phyloP scores from a whole-genome alignment of 202 grass and related monocot genomes.

The Digitaria exilis region DNA sequence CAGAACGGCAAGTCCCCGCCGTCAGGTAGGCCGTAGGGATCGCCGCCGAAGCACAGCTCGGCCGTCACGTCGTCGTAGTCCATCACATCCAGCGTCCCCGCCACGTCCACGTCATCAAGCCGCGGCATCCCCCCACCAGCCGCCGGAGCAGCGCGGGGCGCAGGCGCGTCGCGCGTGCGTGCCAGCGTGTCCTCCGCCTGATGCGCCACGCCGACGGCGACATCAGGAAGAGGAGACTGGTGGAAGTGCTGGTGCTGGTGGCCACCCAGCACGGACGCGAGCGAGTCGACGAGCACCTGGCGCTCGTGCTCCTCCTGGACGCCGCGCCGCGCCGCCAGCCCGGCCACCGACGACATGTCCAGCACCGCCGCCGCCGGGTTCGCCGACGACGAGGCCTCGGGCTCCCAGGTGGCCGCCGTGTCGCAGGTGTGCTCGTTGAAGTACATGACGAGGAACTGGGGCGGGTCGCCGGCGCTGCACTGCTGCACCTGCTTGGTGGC shows the following conservation, averaged over 20 bases:
- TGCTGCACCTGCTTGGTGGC: conserved; percentile 67
- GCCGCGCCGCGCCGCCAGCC: not conserved
- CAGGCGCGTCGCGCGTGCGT: not conserved
- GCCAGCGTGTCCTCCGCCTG: too few species aligned
- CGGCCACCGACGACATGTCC: not conserved
- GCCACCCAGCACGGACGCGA: conserved; percentile 45
- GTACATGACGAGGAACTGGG: conserved; percentile 52
- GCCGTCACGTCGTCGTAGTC: conserved; percentile 40
- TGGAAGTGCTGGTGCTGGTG: not conserved
- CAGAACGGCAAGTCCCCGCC: not conserved
- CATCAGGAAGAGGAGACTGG: not conserved
- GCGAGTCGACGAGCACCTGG: conserved; percentile 45
- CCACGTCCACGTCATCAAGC: not conserved
- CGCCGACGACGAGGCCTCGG: not conserved
- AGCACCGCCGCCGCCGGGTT: not conserved
- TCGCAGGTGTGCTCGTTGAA: conserved; percentile 70
- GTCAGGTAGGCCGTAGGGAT: conserved; percentile 16
- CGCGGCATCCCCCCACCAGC: not conserved
- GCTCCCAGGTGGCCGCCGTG: not conserved
- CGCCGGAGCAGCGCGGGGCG: not conserved
- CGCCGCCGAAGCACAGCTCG: not conserved
- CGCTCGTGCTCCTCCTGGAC: conserved; percentile 48
- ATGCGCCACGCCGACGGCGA: not conserved
- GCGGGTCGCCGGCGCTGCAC: conserved; percentile 32
- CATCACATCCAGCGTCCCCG: conserved; percentile 31